These are phyloP conservation scores for Colletotrichum sp. DNA, from an alignment of 2,329 filamentous ascomycete genomes.

Conservation along the genomic window DNA sequence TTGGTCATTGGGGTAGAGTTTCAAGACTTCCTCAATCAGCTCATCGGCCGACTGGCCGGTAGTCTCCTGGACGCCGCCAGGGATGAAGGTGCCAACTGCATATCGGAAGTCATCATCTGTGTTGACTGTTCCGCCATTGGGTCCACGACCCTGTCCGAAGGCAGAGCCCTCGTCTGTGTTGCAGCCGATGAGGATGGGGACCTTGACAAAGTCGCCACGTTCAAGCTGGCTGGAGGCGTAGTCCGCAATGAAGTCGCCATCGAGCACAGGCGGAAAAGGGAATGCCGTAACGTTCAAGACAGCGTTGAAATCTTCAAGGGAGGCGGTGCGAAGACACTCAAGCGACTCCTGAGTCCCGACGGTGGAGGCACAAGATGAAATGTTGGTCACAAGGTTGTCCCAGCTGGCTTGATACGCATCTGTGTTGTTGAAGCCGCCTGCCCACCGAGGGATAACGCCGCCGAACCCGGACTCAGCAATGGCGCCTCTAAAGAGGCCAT, in stretches of 20 bases:
- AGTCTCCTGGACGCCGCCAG: conserved; percentile 4
- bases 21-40: conserved; percentile 27
- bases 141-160: conserved; percentile 25
- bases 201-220: conserved; percentile 35
- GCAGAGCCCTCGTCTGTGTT: conserved; percentile 36
- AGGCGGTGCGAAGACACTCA: conserved; percentile 29
- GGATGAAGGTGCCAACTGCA: conserved; percentile 17
- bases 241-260: conserved; percentile 38
- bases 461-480: conserved; percentile 54
- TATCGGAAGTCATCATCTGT: conserved; percentile 31
- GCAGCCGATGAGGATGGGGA: conserved; percentile 38
- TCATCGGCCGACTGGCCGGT: conserved; percentile 26
- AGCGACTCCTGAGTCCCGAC: conserved; percentile 27
- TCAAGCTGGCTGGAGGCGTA: conserved; percentile 32
- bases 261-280: conserved; percentile 31
- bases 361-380: conserved; percentile 28
- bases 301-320: conserved; percentile 31
- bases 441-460: conserved; percentile 30
- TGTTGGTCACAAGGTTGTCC: conserved; percentile 29
- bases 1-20: conserved; percentile 36
- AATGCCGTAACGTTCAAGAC: conserved; percentile 18
- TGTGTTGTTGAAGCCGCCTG: conserved; percentile 33
- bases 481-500: conserved; percentile 54
- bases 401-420: conserved; percentile 29
- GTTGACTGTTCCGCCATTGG: conserved; percentile 23